Evolutionary conservation across 768 basidiomycete genomes (phyloP).

Genomic region (Kwoniella heveanensis): DNA sequence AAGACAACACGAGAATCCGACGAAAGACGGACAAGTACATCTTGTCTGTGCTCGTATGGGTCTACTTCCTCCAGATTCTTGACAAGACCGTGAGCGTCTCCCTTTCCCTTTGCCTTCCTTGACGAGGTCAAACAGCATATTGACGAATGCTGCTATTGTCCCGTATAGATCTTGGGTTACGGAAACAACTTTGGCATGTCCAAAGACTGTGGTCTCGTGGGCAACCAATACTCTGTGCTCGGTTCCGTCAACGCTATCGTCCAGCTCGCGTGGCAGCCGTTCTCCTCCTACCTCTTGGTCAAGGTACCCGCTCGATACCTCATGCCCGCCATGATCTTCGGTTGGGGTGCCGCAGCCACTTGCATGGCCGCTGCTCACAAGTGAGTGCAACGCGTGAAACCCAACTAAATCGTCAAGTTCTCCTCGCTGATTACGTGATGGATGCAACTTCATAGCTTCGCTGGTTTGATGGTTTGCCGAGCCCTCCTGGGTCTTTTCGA

Average conservation of each 20-base stretch:
- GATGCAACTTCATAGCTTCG: conserved; percentile 10
- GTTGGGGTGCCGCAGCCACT: conserved; percentile 44
- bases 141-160: neutral
- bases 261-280: conserved; percentile 53
- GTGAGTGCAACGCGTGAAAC: conserved; percentile 12
- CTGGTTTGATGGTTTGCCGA: conserved; percentile 38
- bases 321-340: conserved; percentile 50
- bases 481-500: conserved; percentile 56
- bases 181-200: conserved; percentile 50
- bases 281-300: conserved; percentile 52
- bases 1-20: conserved; percentile 42
- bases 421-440: conserved; percentile 10
- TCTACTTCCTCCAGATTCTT: conserved; percentile 54
- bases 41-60: conserved; percentile 48
- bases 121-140: too few relatives aligned
- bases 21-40: conserved; percentile 50
- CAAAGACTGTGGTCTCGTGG: conserved; percentile 32
- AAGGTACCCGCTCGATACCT: conserved; percentile 41
- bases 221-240: conserved; percentile 41
- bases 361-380: conserved; percentile 40
- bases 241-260: conserved; percentile 50
- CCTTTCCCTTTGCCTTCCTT: too few relatives aligned
- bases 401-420: neutral
- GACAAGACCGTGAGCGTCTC: conserved; percentile 39
- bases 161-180: conserved; percentile 40